Evolutionary conservation across 495 filamentous ascomycete species (phyloP).

Genomic region (Penicillium tannophilum): DNA sequence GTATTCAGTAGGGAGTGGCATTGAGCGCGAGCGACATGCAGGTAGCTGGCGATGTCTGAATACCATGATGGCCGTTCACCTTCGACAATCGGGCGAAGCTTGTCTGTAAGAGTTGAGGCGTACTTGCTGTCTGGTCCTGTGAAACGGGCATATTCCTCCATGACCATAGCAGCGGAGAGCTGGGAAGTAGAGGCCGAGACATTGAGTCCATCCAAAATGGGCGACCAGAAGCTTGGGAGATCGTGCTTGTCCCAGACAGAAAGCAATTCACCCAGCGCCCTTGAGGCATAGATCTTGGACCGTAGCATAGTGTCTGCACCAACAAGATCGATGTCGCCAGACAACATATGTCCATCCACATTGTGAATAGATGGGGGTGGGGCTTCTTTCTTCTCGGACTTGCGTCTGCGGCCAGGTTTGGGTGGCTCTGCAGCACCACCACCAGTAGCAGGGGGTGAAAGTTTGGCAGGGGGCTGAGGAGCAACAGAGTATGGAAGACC

Average conservation of each 20-base stretch:
- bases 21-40: constrained; percentile 84
- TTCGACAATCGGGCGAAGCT: constrained; percentile 74
- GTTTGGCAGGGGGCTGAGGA: constrained; percentile 52
- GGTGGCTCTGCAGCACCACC: constrained; percentile 23
- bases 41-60: constrained; percentile 82
- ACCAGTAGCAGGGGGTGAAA: constrained; percentile 53
- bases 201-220: constrained; percentile 62
- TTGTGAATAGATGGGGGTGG: constrained; percentile 71
- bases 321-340: constrained; percentile 92
- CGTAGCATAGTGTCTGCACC: constrained; percentile 84
- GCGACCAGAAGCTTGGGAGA: constrained; percentile 43
- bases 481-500: constrained; percentile 72
- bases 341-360: constrained; percentile 96
- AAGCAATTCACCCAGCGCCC: constrained; percentile 68
- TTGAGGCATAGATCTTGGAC: constrained; percentile 82
- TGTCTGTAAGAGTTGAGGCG: constrained; percentile 54
- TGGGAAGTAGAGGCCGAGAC: constrained; percentile 83
- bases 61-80: constrained; percentile 78
- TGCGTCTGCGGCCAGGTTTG: constrained; percentile 70
- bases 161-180: constrained; percentile 76
- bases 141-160: constrained; percentile 79
- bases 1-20: constrained; percentile 85
- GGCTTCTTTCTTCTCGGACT: constrained; percentile 81
- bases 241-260: constrained; percentile 47
- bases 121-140: constrained; percentile 47